Evolutionary conservation across 2,329 filamentous ascomycete genomes (phyloP).

Genomic region (Monosporascus sp.): DNA sequence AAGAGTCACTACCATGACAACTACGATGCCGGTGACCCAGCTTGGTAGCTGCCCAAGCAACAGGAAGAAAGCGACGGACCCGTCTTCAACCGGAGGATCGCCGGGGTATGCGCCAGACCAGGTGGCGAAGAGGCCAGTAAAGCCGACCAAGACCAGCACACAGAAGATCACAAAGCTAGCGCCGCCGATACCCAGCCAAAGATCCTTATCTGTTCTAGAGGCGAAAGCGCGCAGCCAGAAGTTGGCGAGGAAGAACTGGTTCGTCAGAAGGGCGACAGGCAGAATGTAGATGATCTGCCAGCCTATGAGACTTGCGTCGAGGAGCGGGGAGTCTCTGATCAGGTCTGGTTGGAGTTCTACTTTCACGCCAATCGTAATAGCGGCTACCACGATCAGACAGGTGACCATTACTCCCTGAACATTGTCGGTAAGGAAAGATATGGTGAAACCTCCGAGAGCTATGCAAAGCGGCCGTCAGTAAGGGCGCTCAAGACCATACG

Average conservation of each 20-base stretch:
- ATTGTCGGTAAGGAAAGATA: conserved; percentile 80
- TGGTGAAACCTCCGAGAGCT: conserved; percentile 76
- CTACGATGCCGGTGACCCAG: conserved; percentile 77
- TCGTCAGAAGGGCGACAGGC: conserved; percentile 73
- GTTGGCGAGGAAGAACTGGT: conserved; percentile 80
- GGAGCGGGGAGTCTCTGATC: conserved; percentile 62
- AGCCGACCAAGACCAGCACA: conserved; percentile 68
- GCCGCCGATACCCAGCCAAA: conserved; percentile 67
- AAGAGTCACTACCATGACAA: conserved; percentile 74
- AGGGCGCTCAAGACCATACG: background rate
- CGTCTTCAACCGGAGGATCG: conserved; percentile 51
- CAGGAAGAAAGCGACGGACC: conserved; percentile 69
- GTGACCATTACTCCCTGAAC: conserved; percentile 76
- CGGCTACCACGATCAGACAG: conserved; percentile 66
- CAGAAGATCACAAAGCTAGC: conserved; percentile 60
- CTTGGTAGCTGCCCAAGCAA: conserved; percentile 65
- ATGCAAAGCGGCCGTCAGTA: conserved; percentile 5
- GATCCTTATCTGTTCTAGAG: conserved; percentile 70
- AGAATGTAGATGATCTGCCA: conserved; percentile 86
- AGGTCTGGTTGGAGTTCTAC: conserved; percentile 65
- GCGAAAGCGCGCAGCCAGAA: conserved; percentile 84
- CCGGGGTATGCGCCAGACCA: conserved; percentile 70
- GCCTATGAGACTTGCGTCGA: conserved; percentile 65
- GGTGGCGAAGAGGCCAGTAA: conserved; percentile 66
- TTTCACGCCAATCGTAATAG: conserved; percentile 71